Base-by-base conservation (phyloP, 148 eudicot species). In the Vaccinium vitisidaea region DNA sequence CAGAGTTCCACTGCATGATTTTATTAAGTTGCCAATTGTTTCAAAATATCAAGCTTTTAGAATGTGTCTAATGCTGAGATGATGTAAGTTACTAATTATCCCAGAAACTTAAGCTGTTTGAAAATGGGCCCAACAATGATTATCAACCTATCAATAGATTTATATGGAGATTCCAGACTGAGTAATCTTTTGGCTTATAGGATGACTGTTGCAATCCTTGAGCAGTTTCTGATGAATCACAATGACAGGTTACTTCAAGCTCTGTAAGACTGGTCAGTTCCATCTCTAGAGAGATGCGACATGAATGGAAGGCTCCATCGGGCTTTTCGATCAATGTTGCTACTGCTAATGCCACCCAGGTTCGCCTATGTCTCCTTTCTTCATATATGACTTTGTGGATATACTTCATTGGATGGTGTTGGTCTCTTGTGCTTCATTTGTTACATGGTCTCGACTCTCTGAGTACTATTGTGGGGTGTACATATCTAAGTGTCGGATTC, bases 321-420 rank as follows among this genome's bases (percentile, higher is more conserved):
- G 96, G 92, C 52, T 97, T 84, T 84, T 92, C 98, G 63, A 86
- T 97, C 84, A 95, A 95, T 91, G 98, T 97, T 82, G 99, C 99
- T 49, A 95, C 99, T 23, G 99, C 99, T 65, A 97, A 97, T 90
- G 91, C 94, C 75, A 90, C 98, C 50, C 99, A 97, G 98, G 99
- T 94, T 36, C 71, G 54, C 80, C 55, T 67, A 58, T 18, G 27
- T 77, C 15, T 71, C 21, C 84, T 43, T 23, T 25, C 80, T 80
- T 63, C 59, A 21, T 53, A 23, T 36, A 53, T 76, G 25, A 55
- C 23, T 21, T 49, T 76, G 52, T 21, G 14, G 55, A 76, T 76
- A 55, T 76, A 21, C 53, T 43, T 32, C 4, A 48, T 13, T 55
- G 23, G 56, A 1, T 56, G 19, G 50, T 27, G 21, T 30, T 8